Base-by-base conservation (phyloP, 2,329 filamentous ascomycete species). In the Ascochyta lentis region DNA sequence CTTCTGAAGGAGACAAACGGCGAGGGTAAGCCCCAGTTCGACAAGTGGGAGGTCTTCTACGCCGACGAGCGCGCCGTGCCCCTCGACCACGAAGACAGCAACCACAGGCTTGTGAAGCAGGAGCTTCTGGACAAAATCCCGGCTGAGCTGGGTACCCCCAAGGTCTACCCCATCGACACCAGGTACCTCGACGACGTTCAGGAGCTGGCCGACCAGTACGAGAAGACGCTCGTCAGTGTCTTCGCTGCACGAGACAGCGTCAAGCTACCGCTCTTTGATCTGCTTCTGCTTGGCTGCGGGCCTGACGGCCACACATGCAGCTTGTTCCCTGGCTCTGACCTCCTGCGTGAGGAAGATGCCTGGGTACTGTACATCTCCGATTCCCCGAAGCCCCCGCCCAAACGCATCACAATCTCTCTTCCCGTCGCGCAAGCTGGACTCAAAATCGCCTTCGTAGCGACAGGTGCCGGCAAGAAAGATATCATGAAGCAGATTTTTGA, bases 251-350 rank as follows among this genome's bases (percentile, higher is more conserved):
- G 94, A 73, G 95, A 99, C 79, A 95, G 90, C 61, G 94, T 99
- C 75, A 93, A 92, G 77, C 83, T 97, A 41, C 95, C 95, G 66
- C 90, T 96, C 71, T 99, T 98, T 76, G 95, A 99, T 76, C 85
- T 99, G 49, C 83, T 99, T 51, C 86, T 99, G 38, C 87, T 99
- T 38, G 95, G 95, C 68, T 96, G 91, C 75, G 95, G 95, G 0
- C 94, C 95, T 13, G 95, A 98, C 76, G 95, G 95, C 48, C 95
- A 99, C 80, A 98, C 95, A 31, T 98, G 95, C 87, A 95, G 90
- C 68, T 82, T 99, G 48, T 99, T 99, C 82, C 95, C 95, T 5
- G 89, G 89, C 51, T 94, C 97, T 74, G 85, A 89, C 55, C 84
- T 98, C 49, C 84, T 98, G 64, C 87, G 92, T 62, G 94, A 98